Base-by-base conservation (phyloP, 805 yeast species). In the Kockiozyma suomiensis region DNA sequence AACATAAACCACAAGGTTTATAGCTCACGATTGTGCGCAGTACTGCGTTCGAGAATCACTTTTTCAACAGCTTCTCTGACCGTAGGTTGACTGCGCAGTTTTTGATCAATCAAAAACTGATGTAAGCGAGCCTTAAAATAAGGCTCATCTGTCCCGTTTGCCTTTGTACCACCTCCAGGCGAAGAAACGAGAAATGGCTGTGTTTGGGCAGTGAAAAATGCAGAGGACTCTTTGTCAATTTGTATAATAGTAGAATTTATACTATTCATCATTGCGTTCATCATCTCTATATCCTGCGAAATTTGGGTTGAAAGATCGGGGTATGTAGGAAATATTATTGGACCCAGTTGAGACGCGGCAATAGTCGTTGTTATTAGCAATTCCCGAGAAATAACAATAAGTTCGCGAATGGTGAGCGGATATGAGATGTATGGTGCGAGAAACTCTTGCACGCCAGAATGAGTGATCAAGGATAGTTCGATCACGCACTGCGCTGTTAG, bases 321-420 rank as follows among this genome's bases (percentile, higher is more conserved):
- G 4, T 54, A 33, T 2, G 28, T 6, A 3, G 60, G 60, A 28
- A 42, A 53, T 4, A 60, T 21, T 6, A 62, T 12, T 13, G 69
- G 68, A 25, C 65, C 66, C 6, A 70, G 55, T 50, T 68, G 72
- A 21, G 66, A 57, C 46, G 64, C 30, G 8, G 69, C 72, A 15
- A 70, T 58, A 17, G 64, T 37, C n/a, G 61, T 30, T 21, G 64
- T 45, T 40, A 61, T 37, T 47, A 63, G 28, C 7, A 69, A 32
- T 19, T 62, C 58, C 5, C 70, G 66, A 55, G 66, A 32, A 13
- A 70, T 58, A 33, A 42, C 25, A 12, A 66, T 50, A 10, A 58
- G 59, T 57, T 64, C 67, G 25, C 51, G 54, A 26, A 58, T 60
- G 10, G 66, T 56, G 26, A 64, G 57, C 8, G 67, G 67, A 30